phyloP scores from a whole-genome alignment of 2,329 filamentous ascomycete genomes.

The Ascosphaera pollenicola region DNA sequence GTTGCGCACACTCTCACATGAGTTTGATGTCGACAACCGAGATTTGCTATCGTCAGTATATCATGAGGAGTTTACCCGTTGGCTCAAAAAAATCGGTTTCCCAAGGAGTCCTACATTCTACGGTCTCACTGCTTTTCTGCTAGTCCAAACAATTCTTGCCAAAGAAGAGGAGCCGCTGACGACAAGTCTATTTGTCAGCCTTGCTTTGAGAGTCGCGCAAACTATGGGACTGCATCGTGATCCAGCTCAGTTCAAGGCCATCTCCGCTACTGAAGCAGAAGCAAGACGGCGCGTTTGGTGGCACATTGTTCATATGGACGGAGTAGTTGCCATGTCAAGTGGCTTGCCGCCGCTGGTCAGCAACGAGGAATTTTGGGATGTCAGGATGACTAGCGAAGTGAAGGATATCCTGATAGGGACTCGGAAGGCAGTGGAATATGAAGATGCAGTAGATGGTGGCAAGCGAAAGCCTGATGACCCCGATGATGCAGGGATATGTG shows the following conservation, averaged over 20 bases:
- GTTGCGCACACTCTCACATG: slow-evolving; percentile 17
- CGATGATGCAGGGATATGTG: slow-evolving; percentile 20
- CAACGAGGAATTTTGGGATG: slow-evolving; percentile 27
- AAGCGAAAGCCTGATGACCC: slow-evolving; percentile 17
- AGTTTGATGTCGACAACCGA: slow-evolving; percentile 16
- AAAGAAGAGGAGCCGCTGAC: slow-evolving; percentile 27
- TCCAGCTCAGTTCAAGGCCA: slow-evolving; percentile 23
- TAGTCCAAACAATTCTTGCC: slow-evolving; percentile 24
- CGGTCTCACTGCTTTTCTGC: slow-evolving; percentile 23
- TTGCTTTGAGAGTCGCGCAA: slow-evolving; percentile 25
- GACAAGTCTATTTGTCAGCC: slow-evolving; percentile 25
- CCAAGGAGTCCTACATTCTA: slow-evolving; percentile 23
- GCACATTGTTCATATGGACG: slow-evolving; percentile 27
- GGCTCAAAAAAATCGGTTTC: slow-evolving; percentile 22
- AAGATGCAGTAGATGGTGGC: slow-evolving; percentile 12
- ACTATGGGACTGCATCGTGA: slow-evolving; percentile 28
- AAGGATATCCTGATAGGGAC: slow-evolving; percentile 23
- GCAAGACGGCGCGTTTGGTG: slow-evolving; percentile 25
- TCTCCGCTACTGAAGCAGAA: slow-evolving; percentile 23
- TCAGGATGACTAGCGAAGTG: slow-evolving; percentile 23
- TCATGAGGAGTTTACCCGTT: slow-evolving; percentile 21
- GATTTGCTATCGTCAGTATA: slow-evolving; percentile 16
- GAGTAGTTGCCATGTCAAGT: slow-evolving; percentile 27
- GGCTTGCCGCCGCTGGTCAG: slow-evolving; percentile 25
- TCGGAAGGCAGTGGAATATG: slow-evolving; percentile 16